A percentile compares a stretch with the other conserved stretches of the same genome.
phyloP scores from a whole-genome alignment of 2,329 filamentous ascomycete species.

The Capronia epimyces region DNA sequence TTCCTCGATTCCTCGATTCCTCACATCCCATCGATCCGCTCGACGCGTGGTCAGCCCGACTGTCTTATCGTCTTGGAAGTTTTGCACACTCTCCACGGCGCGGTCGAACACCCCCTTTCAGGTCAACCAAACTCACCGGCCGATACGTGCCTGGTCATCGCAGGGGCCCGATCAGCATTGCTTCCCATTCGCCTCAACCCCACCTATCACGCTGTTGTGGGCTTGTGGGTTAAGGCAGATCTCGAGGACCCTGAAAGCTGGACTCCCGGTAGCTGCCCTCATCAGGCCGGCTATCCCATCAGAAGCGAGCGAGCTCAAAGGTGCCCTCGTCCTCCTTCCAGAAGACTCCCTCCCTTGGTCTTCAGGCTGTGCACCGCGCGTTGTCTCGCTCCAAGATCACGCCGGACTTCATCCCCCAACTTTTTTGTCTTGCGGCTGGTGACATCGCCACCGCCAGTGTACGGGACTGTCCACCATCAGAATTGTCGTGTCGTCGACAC shows the following conservation, averaged over 20 bases:
- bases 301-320: not conserved
- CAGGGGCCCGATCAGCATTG: conserved; percentile 1
- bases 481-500: conserved; percentile 1
- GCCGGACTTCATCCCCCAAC: not conserved
- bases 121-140: not conserved
- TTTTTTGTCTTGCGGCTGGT: conserved; percentile 1
- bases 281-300: conserved; percentile 8
- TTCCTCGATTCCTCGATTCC: conserved; percentile 5
- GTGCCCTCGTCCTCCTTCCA: not conserved
- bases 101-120: conserved; percentile 7
- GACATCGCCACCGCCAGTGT: conserved; percentile 7
- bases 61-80: conserved; percentile 8
- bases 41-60: conserved; percentile 7
- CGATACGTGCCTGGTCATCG: conserved; percentile 1
- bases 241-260: conserved; percentile 15
- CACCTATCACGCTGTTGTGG: conserved; percentile 5
- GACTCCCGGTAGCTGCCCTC: conserved; percentile 11
- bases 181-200: conserved; percentile 10
- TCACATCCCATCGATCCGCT: conserved; percentile 10
- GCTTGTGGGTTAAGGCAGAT: conserved; percentile 13
- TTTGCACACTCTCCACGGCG: conserved; percentile 6
- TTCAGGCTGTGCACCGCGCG: not conserved
- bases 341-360: not conserved
- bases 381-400: not conserved
- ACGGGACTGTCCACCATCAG: not conserved